Conservation (phyloP, 2,329 filamentous ascomycete species). For the Arthrinium phaeospermum region DNA sequence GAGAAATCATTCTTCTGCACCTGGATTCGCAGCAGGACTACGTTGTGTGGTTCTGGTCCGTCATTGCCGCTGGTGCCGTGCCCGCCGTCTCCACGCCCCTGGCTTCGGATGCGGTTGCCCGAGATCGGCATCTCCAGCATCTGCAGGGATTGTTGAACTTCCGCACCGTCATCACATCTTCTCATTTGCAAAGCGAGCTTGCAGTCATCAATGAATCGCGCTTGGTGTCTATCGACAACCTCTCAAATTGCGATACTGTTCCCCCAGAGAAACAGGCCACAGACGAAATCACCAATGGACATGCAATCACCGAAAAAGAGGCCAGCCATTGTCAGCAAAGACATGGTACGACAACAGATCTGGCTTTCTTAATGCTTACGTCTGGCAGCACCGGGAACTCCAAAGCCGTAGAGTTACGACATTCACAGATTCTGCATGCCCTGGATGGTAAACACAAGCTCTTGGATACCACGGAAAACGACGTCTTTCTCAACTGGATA, state of each 20-base stretch:
- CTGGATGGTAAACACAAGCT: slow-evolving; percentile 39
- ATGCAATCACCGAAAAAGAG: background rate
- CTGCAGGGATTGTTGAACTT: background rate
- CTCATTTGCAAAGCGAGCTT: background rate
- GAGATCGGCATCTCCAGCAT: slow-evolving; percentile 22
- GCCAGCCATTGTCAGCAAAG: background rate
- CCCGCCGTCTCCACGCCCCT: slow-evolving; percentile 24
- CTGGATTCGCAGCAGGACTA: slow-evolving; percentile 22
- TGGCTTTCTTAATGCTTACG: slow-evolving; percentile 48
- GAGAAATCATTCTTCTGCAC: slow-evolving; percentile 22
- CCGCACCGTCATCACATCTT: slow-evolving; percentile 14
- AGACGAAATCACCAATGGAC: background rate
- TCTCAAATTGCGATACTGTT: background rate
- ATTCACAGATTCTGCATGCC: slow-evolving; percentile 44
- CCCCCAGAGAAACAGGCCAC: no score
- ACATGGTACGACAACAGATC: slow-evolving; percentile 1
- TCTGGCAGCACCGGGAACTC: slow-evolving; percentile 50
- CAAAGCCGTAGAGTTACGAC: slow-evolving; percentile 49
- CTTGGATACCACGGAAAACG: slow-evolving; percentile 34
- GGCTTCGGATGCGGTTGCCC: background rate
- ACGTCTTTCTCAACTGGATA: slow-evolving; percentile 48
- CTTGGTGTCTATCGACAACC: background rate
- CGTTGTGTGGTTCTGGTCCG: slow-evolving; percentile 25
- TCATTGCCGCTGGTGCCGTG: slow-evolving; percentile 22
- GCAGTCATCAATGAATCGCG: background rate